Evolutionary conservation across 345 rosid species (phyloP).

Genomic region (Isatis tinctoria): DNA sequence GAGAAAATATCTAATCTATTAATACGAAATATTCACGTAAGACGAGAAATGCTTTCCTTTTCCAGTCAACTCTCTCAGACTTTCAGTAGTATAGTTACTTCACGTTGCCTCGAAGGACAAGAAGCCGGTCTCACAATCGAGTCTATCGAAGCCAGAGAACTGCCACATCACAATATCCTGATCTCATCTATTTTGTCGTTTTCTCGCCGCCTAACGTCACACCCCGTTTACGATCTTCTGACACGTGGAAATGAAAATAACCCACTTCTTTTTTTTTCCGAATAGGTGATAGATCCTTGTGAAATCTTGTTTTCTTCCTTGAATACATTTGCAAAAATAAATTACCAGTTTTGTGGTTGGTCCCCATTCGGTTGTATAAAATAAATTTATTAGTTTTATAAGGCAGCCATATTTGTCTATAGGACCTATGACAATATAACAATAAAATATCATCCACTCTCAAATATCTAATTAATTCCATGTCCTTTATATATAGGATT

Average conservation of each 20-base stretch:
- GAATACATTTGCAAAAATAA: neutral
- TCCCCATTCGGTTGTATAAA: slow-evolving; percentile 15
- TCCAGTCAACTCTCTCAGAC: slow-evolving; percentile 11
- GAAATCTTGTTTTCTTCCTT: slow-evolving; percentile 7
- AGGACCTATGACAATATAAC: slow-evolving; percentile 9
- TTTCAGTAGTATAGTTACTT: neutral
- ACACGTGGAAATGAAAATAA: slow-evolving; percentile 20
- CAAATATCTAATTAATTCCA: slow-evolving; percentile 9
- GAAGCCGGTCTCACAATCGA: neutral
- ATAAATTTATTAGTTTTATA: slow-evolving; percentile 4
- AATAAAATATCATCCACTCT: slow-evolving; percentile 24
- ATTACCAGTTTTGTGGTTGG: slow-evolving; percentile 9
- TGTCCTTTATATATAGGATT: slow-evolving; percentile 27
- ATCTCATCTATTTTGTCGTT: slow-evolving; percentile 10
- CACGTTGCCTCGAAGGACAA: neutral
- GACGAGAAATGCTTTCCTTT: neutral
- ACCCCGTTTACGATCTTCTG: neutral
- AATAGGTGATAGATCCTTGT: slow-evolving; percentile 18
- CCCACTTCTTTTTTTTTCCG: slow-evolving; percentile 20
- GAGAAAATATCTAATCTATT: neutral
- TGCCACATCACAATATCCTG: slow-evolving; percentile 16
- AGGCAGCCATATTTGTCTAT: slow-evolving; percentile 36
- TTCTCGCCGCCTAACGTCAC: slow-evolving; percentile 39
- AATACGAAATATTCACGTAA: neutral
- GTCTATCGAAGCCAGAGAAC: neutral